Percentiles rank a stretch among this genome's conserved stretches.
phyloP scores from a whole-genome alignment of 1,284 basidiomycete genomes.

The Chalciporus sp. region DNA sequence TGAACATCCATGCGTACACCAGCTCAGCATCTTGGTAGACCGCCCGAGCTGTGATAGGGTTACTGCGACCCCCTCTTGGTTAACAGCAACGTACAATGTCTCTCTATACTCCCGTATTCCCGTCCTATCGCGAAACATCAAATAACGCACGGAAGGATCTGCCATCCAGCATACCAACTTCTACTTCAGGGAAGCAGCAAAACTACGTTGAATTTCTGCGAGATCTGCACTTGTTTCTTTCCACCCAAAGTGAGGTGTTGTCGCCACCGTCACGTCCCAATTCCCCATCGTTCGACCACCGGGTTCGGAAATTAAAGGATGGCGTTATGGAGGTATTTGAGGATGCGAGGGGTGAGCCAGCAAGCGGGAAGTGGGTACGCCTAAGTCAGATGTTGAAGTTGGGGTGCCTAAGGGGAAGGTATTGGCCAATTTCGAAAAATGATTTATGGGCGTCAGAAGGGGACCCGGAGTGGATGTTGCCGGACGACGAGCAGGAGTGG shows the following conservation, averaged over 20 bases:
- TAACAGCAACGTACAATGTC: slow-evolving; percentile 25
- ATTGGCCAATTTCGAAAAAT: slow-evolving; percentile 11
- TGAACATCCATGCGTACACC: background rate
- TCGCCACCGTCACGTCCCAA: slow-evolving; percentile 34
- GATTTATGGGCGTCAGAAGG: slow-evolving; percentile 10
- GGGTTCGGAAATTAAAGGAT: slow-evolving; percentile 27
- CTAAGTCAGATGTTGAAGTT: slow-evolving; percentile 31
- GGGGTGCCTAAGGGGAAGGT: slow-evolving; percentile 34
- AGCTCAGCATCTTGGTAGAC: background rate
- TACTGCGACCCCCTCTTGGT: background rate
- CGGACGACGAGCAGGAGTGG: slow-evolving; percentile 38
- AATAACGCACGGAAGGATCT: slow-evolving; percentile 7
- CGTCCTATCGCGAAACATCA: slow-evolving; percentile 17
- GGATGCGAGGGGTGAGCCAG: slow-evolving; percentile 13
- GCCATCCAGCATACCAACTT: background rate
- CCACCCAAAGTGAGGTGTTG: slow-evolving; percentile 33
- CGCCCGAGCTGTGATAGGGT: background rate
- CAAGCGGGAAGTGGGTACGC: slow-evolving; percentile 28
- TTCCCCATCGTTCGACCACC: slow-evolving; percentile 25
- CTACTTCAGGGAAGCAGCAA: slow-evolving; percentile 12
- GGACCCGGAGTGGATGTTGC: slow-evolving; percentile 33
- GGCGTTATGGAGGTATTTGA: slow-evolving; percentile 20
- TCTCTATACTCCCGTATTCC: slow-evolving; percentile 38
- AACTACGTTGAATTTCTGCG: slow-evolving; percentile 31
- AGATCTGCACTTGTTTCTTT: slow-evolving; percentile 36